A percentile compares a stretch with the other conserved stretches of the same genome.
phyloP scores from a whole-genome alignment of 2,329 filamentous ascomycete genomes.

The Aureobasidium sp. region DNA sequence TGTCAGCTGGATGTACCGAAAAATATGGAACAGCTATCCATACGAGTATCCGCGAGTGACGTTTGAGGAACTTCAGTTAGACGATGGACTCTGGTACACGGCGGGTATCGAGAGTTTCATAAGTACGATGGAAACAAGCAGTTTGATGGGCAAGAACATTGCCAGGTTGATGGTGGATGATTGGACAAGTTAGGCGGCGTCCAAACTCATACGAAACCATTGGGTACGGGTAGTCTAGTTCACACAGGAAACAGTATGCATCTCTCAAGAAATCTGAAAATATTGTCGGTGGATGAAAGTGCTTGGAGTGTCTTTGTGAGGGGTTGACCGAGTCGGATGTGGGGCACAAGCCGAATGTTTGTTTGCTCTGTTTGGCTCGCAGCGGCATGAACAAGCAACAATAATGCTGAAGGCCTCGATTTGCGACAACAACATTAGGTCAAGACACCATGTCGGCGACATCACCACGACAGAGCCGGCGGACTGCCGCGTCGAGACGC shows the following conservation, averaged over 20 bases:
- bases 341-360: constrained; percentile 2
- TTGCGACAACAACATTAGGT: neutral
- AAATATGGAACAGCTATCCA: constrained; percentile 79
- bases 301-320: neutral
- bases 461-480: constrained; percentile 49
- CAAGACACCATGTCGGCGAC: constrained; percentile 29
- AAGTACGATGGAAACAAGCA: constrained; percentile 94
- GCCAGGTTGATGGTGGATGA: constrained; percentile 62
- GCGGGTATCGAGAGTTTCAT: constrained; percentile 83
- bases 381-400: neutral
- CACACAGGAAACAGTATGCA: neutral
- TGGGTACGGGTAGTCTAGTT: neutral
- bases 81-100: constrained; percentile 58
- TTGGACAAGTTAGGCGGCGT: constrained; percentile 27
- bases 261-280: neutral
- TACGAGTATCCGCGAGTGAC: constrained; percentile 74
- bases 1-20: constrained; percentile 70
- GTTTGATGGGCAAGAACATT: constrained; percentile 82
- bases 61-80: constrained; percentile 72
- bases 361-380: constrained; percentile 7
- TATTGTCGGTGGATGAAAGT: neutral
- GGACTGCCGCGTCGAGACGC: constrained; percentile 57
- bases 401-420: neutral
- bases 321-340: neutral
- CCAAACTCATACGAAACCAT: neutral